Base-by-base conservation (phyloP, 164 flowering plant species). In the Magnolia sinica region DNA sequence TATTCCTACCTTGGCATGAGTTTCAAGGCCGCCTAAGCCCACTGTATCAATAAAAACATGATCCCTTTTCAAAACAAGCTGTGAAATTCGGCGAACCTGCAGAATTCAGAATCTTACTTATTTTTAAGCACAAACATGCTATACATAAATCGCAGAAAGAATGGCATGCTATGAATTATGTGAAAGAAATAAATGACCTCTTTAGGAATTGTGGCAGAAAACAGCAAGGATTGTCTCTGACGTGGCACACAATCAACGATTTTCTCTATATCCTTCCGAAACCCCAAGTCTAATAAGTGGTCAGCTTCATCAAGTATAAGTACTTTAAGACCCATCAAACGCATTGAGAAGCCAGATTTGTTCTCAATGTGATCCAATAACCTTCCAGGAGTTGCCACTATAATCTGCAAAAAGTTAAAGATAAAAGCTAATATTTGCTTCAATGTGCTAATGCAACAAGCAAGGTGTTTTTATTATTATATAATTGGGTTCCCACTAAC, bases 331-430 rank as follows among this genome's bases (percentile, higher is more conserved):
- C 93, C 93, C 98, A 91, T 96, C 83, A 94, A 87, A 23, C 97
- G 92, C 64, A 81, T 84, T 31, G 99, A 91, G 67, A 96, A 79
- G 24, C 90, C 92, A 77, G 95, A 91, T 75, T 85, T 94, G 79
- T 86, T 89, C 83, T 96, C 98, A 23, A 96, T 79, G 79, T 94
- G 99, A 81, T 94, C 99, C 88, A 96, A 86, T 81, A 96, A 85
- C 81, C 98, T 88, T 77, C 98, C 98, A 82, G 98, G 98, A 61
- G 98, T 96, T 66, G 98, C 99, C 81, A 96, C 95, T 72, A 96
- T 77, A 73, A 96, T 92, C 98, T 96, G 88, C 82, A 81, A 76
- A 27, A 75, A 64, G 59, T 49, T 51, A 31, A 65, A 2, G 67
- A 61, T 0, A 73, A 63, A 63, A 63, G 23, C 19, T 63, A 63